Evolutionary conservation across 2,329 filamentous ascomycete species (phyloP), one percentile per base, ranked within the genome.

Genomic region (Colletotrichum tofieldiae): DNA sequence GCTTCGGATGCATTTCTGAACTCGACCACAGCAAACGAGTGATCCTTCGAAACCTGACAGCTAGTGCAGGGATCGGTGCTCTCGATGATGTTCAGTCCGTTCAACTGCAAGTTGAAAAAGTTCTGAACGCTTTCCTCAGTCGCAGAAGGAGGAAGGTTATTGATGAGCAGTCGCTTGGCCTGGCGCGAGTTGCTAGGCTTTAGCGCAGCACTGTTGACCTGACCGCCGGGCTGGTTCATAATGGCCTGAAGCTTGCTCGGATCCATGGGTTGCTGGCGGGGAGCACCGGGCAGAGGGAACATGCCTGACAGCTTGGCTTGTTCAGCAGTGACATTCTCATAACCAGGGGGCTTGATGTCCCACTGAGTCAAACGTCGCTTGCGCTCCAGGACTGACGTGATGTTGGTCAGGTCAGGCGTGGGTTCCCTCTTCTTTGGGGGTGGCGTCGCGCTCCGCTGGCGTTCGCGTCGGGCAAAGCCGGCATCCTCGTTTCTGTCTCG

Each of bases 321-420:
- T 83, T 99, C 97, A 29, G 96, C 95, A 2, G 96, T 98, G 75
- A 99, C 96, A 82, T 96, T 97, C 80, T 99, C 97, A 79, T 99
- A 99, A 55, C 96, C 96, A 20, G 95, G 94, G 7, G 96, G 96
- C 85, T 99, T 99, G 82, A 99, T 98, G 82, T 99, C 97, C 96
- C 96, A 99, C 83, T 99, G 97, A 45, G 95, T 98, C 87, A 99
- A 86, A 72, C 96, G 93, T 77, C 97, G 93, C 87, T 95, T 96
- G 78, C 96, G 92, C 79, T 96, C 92, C 75, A 95, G 86, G 71
- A 99, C 88, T 5, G 94, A 90, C n/a, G 93, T 87, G 72, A 97
- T 86, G 78, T 97, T 91, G 72, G 95, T 97, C 80, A 99, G 86
- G 82, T 99, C 97, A 45, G 96, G 97, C 0, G 96, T 99, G 9